Evolutionary conservation across 139 green algal genomes (phyloP), one percentile per base, ranked within the genome.

Genomic region (Chlamydomonas schloesseri): DNA sequence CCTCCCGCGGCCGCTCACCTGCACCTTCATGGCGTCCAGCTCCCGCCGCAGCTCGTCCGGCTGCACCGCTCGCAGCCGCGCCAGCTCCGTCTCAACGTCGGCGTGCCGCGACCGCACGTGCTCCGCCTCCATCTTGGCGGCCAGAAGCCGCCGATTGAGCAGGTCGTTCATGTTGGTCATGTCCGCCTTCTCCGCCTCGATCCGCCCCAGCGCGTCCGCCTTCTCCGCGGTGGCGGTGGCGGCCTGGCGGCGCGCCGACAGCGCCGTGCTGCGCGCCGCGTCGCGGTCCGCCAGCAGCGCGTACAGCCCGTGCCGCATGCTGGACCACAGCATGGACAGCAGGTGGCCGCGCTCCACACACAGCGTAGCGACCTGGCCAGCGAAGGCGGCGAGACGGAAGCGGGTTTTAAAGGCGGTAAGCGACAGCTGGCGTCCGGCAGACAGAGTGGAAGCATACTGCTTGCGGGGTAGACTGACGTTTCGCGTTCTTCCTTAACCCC

Each of bases 331-430:
- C 85, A 90, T 76, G 2, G 70, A 62, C 85, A 93, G 58, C 9
- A 93, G 67, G 37, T 87, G 72, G 26, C 90, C 90, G 2, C 82
- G 85, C 82, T 93, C 90, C 42, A 91, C 80, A 72, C 90, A 92
- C 31, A 76, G 50, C 4, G 88, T 84, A 34, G 86, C 83, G 8
- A 88, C 89, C 75, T 92, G 85, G 26, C 23, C 18, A 29, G 31
- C 3, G 1, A 42, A 28, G 5, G 26, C n/a, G n/a, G n/a, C n/a
- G n/a, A n/a, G n/a, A n/a, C n/a, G n/a, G n/a, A n/a, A n/a, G n/a
- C n/a, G n/a, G n/a, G n/a, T n/a, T n/a, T n/a, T n/a, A n/a, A n/a
- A n/a, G n/a, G n/a, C n/a, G n/a, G n/a, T n/a, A n/a, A n/a, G n/a
- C n/a, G n/a, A n/a, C n/a, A n/a, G n/a, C n/a, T n/a, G n/a, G n/a